Evolutionary conservation across 2,329 filamentous ascomycete genomes (phyloP).

Genomic region (Trichoderma polysporum): DNA sequence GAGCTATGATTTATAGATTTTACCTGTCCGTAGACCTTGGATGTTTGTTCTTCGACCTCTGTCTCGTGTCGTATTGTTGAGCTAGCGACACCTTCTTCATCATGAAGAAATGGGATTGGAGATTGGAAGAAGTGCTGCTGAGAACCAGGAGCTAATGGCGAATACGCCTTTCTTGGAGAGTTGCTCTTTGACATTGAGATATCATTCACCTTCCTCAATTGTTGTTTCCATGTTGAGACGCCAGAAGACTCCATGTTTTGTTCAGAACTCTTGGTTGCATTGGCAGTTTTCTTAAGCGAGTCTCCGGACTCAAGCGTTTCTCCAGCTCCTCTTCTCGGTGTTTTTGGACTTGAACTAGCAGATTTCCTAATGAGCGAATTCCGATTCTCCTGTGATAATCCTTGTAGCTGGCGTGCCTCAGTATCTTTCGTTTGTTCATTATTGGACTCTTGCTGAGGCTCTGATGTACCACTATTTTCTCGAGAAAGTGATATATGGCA

Average conservation of each 20-base stretch:
- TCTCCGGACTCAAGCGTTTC: background rate
- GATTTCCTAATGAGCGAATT: background rate
- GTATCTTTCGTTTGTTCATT: background rate
- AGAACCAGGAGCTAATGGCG: background rate
- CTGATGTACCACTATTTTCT: background rate
- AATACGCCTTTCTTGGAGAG: background rate
- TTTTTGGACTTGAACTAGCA: background rate
- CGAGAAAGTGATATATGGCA: background rate
- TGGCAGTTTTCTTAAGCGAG: background rate
- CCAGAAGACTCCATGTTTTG: background rate
- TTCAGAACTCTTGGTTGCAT: background rate
- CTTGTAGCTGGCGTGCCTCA: background rate
- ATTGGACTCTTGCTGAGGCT: background rate
- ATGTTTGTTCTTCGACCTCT: background rate
- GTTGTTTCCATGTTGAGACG: constrained; percentile 17
- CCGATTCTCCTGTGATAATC: background rate
- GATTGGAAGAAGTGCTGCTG: background rate
- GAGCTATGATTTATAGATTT: background rate
- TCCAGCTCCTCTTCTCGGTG: background rate
- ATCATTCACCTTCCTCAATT: background rate
- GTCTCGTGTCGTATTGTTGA: background rate
- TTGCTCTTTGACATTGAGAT: background rate
- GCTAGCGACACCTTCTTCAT: background rate
- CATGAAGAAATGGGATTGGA: background rate
- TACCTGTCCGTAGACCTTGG: background rate